These are phyloP conservation scores for Lepidium africanum DNA, from an alignment of 345 rosid species.

Conservation along the genomic window DNA sequence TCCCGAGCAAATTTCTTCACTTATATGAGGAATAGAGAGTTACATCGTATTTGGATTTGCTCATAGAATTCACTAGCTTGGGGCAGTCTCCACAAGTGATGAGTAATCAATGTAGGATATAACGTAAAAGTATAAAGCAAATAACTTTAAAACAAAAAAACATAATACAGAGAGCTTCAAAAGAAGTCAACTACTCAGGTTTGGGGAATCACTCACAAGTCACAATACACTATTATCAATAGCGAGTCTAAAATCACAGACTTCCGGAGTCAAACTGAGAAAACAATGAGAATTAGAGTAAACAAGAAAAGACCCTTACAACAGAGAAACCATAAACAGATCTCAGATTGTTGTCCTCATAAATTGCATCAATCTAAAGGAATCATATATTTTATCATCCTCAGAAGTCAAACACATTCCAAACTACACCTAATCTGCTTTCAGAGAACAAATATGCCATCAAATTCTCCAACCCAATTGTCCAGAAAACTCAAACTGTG, in stretches of 20 bases:
- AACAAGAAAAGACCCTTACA: neutral
- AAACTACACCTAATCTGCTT: neutral
- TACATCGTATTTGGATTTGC: neutral
- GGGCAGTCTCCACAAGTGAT: neutral
- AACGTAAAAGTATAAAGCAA: neutral
- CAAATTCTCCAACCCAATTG: neutral
- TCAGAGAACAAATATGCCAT: neutral
- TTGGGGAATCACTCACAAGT: neutral
- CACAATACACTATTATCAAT: constrained; percentile 3
- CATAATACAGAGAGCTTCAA: neutral
- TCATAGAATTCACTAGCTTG: neutral
- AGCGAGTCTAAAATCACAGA: constrained; percentile 9
- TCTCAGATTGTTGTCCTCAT: neutral
- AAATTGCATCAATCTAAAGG: constrained; percentile 8
- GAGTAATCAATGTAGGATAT: neutral
- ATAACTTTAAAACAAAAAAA: neutral
- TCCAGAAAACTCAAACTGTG: neutral
- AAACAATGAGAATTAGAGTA: constrained; percentile 6
- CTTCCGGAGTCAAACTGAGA: constrained; percentile 5
- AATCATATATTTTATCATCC: constrained; percentile 2
- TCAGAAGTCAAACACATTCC: constrained; percentile 16
- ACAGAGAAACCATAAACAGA: constrained; percentile 3
- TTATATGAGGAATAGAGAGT: neutral
- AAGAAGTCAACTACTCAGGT: neutral
- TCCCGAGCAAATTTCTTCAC: neutral